Conservation (phyloP, 2,329 filamentous ascomycete genomes). For the Penicillium sp. region DNA sequence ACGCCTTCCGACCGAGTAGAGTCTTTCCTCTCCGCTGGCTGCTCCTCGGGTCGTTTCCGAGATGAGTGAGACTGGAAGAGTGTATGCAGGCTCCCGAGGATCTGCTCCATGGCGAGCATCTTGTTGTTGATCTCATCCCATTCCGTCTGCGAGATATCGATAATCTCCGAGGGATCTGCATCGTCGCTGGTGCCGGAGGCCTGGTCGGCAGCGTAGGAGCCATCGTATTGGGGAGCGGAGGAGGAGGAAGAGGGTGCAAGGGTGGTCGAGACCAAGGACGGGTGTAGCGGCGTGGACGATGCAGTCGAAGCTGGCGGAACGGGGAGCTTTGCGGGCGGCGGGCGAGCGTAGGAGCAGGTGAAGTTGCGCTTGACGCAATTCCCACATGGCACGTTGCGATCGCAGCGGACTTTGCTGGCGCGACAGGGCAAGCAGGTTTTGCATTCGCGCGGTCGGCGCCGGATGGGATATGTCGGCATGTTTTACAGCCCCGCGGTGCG, state of each 20-base stretch:
- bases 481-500: too few species aligned
- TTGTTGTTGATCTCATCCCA: slow-evolving; percentile 39
- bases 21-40: slow-evolving; percentile 11
- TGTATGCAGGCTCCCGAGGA: slow-evolving; percentile 32
- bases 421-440: slow-evolving; percentile 52
- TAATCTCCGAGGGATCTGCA: slow-evolving; percentile 25
- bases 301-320: slow-evolving; percentile 11
- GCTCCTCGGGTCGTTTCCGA: slow-evolving; percentile 18
- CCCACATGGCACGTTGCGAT: slow-evolving; percentile 41
- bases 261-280: slow-evolving; percentile 16
- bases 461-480: slow-evolving; percentile 37
- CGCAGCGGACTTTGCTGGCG: slow-evolving; percentile 50
- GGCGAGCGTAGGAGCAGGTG: slow-evolving; percentile 38
- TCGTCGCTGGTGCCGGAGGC: slow-evolving; percentile 18
- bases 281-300: slow-evolving; percentile 16
- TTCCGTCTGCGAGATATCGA: slow-evolving; percentile 33
- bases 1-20: slow-evolving; percentile 27
- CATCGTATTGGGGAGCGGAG: slow-evolving; percentile 19
- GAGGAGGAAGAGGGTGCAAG: slow-evolving; percentile 12
- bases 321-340: slow-evolving; percentile 20
- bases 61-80: slow-evolving; percentile 30
- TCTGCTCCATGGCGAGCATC: slow-evolving; percentile 37
- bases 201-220: slow-evolving; percentile 20
- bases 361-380: slow-evolving; percentile 44
- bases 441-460: slow-evolving; percentile 38